Evolutionary conservation across 352 stramenopile species (phyloP).

Genomic region (Phytophthora meadii): DNA sequence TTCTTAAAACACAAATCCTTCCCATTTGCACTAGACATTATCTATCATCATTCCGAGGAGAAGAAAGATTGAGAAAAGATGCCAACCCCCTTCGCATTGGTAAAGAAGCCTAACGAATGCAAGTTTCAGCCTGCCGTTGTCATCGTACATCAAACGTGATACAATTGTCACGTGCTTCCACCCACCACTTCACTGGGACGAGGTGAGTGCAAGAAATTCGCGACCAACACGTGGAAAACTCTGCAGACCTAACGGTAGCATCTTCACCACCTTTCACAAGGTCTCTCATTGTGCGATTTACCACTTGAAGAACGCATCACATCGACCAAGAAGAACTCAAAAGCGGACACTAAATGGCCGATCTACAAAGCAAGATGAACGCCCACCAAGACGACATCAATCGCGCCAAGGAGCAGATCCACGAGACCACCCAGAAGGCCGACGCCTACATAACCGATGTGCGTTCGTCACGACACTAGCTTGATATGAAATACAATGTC

Average conservation of each 20-base stretch:
- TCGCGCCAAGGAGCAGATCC: constrained; percentile 60
- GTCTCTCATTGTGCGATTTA: constrained; percentile 41
- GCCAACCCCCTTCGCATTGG: constrained; percentile 13
- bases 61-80: constrained; percentile 22
- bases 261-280: neutral
- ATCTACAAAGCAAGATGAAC: constrained; percentile 49
- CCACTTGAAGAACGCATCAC: constrained; percentile 19
- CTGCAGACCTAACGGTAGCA: constrained; percentile 13
- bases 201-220: constrained; percentile 22
- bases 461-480: constrained; percentile 1
- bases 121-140: constrained; percentile 18
- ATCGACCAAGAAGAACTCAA: constrained; percentile 13
- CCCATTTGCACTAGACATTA: too few relatives aligned
- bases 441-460: constrained; percentile 60
- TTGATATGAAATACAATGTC: neutral
- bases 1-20: neutral
- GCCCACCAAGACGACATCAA: constrained; percentile 47
- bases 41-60: constrained; percentile 1
- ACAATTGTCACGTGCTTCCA: constrained; percentile 21
- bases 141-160: constrained; percentile 12
- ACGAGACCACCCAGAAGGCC: constrained; percentile 58
- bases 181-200: constrained; percentile 32
- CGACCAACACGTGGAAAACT: constrained; percentile 22
- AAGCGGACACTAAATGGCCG: constrained; percentile 14
- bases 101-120: constrained; percentile 10